Base-by-base conservation (phyloP, 2,329 filamentous ascomycete genomes). In the Ascochyta koolunga region DNA sequence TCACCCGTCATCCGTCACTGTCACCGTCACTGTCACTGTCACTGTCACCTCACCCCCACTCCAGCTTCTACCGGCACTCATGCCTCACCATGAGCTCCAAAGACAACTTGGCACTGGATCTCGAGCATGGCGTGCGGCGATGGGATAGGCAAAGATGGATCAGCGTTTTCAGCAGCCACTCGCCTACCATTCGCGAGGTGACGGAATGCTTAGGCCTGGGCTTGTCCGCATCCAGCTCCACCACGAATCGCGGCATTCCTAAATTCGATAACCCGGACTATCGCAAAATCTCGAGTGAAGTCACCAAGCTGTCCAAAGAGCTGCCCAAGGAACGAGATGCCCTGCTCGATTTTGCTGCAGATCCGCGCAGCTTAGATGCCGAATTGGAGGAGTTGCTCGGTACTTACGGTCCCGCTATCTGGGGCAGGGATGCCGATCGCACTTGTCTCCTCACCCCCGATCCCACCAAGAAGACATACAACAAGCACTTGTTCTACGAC, bases 231-330 rank as follows among this genome's bases (percentile, higher is more conserved):
- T 70, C 68, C n/a, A 68, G 66, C 53, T 70, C 67, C 19, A 73
- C 67, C 40, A 72, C 70, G 38, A 73, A 73, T 56, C 68, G 70
- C 50, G 71, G 71, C 60, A 74, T 74, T 48, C 70, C 70, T 51
- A 74, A 74, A 43, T 74, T 74, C 65, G 71, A 74, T 64, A 71
- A 71, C 36, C 71, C 71, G 24, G 69, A 74, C 39, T 71, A 70
- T 58, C 67, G 66, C 55, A 72, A 69, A 57, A 62, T 74, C 27
- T 72, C 70, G 7, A 70, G 65, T 61, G 70, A 72, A 47, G 69
- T 74, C 54, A 69, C 68, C 41, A 68, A 69, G 48, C 59, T 74
- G 54, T 69, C 65, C 36, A 73, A 74, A 51, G 70, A 73, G 48
- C 54, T 74, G 56, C 71, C 71, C 43, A 70, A 73, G 59, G 71